phyloP scores from a whole-genome alignment of 176 grass and related monocot genomes.

The Oryza glumipatula region DNA sequence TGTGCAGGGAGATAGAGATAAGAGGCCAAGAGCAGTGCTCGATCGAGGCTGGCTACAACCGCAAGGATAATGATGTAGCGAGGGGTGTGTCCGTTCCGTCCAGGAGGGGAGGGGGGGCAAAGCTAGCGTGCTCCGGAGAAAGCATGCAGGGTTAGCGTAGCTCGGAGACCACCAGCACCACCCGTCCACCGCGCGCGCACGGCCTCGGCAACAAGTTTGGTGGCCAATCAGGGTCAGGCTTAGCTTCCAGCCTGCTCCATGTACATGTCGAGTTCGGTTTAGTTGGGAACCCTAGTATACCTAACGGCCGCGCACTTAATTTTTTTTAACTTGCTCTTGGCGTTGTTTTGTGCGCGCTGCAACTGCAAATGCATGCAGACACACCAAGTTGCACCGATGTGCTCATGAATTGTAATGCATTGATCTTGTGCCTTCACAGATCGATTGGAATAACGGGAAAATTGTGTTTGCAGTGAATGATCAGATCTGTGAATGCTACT shows the following conservation, averaged over 20 bases:
- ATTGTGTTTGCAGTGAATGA: background rate
- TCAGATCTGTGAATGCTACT: background rate
- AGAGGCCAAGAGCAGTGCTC: background rate
- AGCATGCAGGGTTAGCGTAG: conserved; percentile 59
- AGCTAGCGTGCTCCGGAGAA: conserved; percentile 57
- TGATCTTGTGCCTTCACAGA: background rate
- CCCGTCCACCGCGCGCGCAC: background rate
- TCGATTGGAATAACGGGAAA: background rate
- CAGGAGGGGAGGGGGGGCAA: background rate
- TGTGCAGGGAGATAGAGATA: background rate
- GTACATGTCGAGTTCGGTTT: conserved; percentile 4
- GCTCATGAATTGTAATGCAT: no score
- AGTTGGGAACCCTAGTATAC: background rate
- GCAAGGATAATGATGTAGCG: conserved; percentile 46
- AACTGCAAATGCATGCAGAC: conserved; percentile 17
- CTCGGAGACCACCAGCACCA: conserved; percentile 45
- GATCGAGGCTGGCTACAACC: conserved; percentile 34
- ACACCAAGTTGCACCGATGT: background rate
- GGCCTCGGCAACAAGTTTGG: conserved; percentile 44
- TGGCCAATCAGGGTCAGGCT: conserved; percentile 45
- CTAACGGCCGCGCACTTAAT: conserved; percentile 27
- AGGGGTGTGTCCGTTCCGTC: background rate
- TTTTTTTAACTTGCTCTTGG: background rate
- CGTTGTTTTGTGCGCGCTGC: background rate
- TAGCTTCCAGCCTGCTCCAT: conserved; percentile 43